These are phyloP conservation scores for Orobanche coerulescens DNA, from an alignment of 257 asterid genomes.

Conservation along the genomic window DNA sequence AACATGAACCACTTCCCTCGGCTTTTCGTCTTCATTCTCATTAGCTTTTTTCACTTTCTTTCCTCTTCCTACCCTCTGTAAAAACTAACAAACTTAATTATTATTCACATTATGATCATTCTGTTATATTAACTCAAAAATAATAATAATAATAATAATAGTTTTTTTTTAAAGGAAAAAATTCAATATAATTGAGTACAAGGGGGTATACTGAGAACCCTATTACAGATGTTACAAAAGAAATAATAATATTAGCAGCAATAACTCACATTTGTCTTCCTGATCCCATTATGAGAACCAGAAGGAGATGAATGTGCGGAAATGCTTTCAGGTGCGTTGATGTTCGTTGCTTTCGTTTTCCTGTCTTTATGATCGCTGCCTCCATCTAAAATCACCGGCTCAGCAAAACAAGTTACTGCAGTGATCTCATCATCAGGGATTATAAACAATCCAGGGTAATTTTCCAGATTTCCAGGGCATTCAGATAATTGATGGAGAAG, in stretches of 20 bases:
- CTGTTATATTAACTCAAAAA: background rate
- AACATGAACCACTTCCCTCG: slow-evolving; percentile 70
- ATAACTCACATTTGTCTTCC: slow-evolving; percentile 33
- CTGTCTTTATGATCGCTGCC: slow-evolving; percentile 19
- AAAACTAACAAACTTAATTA: background rate
- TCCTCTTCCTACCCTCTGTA: slow-evolving; percentile 39
- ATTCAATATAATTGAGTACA: too few species aligned
- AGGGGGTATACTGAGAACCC: too few species aligned
- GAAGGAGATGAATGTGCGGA: slow-evolving; percentile 51
- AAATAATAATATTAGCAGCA: too few species aligned
- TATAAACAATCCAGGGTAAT: too few species aligned
- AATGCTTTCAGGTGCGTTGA: slow-evolving; percentile 30
- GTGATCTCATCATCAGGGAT: slow-evolving; percentile 19
- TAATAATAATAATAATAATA: too few species aligned
- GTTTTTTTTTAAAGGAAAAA: too few species aligned
- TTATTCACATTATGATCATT: background rate
- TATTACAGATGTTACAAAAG: too few species aligned
- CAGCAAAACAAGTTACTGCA: background rate
- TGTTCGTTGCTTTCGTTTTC: slow-evolving; percentile 43
- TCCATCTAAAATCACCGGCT: slow-evolving; percentile 16
- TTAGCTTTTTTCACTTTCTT: slow-evolving; percentile 31
- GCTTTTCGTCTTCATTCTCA: slow-evolving; percentile 38
- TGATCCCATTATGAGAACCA: slow-evolving; percentile 33
- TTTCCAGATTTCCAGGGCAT: too few species aligned
- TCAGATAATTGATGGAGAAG: too few species aligned